Evolutionary conservation across 768 basidiomycete genomes (phyloP).

Genomic region (Mycena galopus): DNA sequence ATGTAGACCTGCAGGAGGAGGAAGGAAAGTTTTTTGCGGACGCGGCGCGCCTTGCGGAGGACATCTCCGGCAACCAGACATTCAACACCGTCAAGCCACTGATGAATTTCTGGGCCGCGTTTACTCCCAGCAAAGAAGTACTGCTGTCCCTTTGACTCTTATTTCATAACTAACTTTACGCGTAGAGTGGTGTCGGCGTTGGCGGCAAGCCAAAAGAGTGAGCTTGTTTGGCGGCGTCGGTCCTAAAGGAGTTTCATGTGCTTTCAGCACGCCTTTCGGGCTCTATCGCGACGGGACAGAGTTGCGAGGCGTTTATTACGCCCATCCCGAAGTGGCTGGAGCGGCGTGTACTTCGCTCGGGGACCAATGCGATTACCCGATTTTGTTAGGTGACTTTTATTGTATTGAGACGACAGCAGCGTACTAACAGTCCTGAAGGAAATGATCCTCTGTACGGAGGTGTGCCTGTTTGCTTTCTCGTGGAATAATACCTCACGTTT

Average conservation of each 20-base stretch:
- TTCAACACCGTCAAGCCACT: constrained; percentile 82
- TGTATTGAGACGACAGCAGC: not conserved
- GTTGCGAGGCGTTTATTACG: constrained; percentile 79
- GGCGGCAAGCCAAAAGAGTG: constrained; percentile 81
- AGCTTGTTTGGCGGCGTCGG: not conserved
- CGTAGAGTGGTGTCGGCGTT: constrained; percentile 78
- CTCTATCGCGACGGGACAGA: constrained; percentile 85
- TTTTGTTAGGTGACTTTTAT: constrained; percentile 69
- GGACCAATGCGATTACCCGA: constrained; percentile 79
- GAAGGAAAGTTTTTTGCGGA: constrained; percentile 75
- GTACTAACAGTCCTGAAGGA: constrained; percentile 52
- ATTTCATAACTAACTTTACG: not conserved
- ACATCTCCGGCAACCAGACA: constrained; percentile 80
- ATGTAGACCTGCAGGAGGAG: constrained; percentile 69
- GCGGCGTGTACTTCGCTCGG: constrained; percentile 78
- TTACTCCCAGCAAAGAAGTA: constrained; percentile 79
- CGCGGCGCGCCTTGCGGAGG: constrained; percentile 73
- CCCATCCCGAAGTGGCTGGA: constrained; percentile 72
- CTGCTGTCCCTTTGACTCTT: not conserved
- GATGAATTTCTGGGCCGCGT: constrained; percentile 87
- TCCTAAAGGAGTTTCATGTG: not conserved
- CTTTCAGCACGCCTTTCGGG: constrained; percentile 75
- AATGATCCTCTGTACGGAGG: constrained; percentile 88
- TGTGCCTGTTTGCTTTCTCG: constrained; percentile 45
- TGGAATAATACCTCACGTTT: not conserved